Evolutionary conservation across 2,329 filamentous ascomycete species (phyloP), one percentile per base, ranked within the genome.

Genomic region (Claviceps lovelessii): DNA sequence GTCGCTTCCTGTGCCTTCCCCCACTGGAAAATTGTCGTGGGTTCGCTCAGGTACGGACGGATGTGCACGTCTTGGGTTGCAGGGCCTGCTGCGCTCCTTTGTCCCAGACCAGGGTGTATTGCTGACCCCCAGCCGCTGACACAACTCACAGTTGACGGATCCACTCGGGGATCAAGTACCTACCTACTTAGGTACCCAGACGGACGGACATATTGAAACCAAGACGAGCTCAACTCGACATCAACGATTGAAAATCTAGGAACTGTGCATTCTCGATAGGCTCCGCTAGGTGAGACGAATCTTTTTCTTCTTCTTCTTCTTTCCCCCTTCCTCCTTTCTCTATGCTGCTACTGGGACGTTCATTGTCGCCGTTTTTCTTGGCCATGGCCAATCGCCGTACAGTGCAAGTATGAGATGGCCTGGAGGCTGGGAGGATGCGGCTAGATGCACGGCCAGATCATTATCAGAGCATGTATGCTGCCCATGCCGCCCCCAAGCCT

Each of bases 81-180:
- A 54, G 49, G 52, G 49, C 47, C 51, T 48, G 15, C 55, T 29
- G 48, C 49, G 41, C 51, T 54, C 28, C 37, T 39, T 42, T 41
- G n/a, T 47, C 39, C 51, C 28, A 45, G 39, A 56, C 51, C 51
- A 53, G 51, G 54, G 49, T 56, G 48, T 52, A 52, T 45, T 54
- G 52, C 55, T 56, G 48, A 54, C 52, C 52, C 47, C 52, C 47
- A 31, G 55, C 52, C 37, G 55, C 52, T 54, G 51, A 53, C 51
- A 53, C 47, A 47, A 50, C 50, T 49, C 48, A 47, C 53, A 53
- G 55, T 42, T n/a, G 15, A 28, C 42, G 41, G 35, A 44, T 53
- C 50, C 50, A 53, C 52, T 52, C 41, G 33, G 31, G 29, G n/a
- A 54, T 41, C 51, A 53, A 33, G 31, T 33, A 33, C 31, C 23